Base-by-base conservation (phyloP, 352 stramenopile genomes). In the Peronospora tabacina region DNA sequence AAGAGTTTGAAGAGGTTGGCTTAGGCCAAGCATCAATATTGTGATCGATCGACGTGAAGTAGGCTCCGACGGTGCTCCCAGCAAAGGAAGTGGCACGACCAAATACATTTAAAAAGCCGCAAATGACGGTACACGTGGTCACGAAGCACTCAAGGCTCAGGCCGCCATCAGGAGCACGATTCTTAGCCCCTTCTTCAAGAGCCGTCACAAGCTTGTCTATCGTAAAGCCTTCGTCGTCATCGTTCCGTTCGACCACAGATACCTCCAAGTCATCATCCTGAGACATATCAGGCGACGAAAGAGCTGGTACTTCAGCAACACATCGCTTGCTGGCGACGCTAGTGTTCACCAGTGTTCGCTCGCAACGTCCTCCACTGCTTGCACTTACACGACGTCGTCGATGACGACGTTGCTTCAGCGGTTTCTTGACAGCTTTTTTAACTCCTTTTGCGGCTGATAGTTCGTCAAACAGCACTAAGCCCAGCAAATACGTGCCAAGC, bases 81-180 rank as follows among this genome's bases (percentile, higher is more conserved):
- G 81, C 81, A 47, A 92, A 92, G 15, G 81, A 81, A 15, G 81
- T 92, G 15, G 81, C 81, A 42, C 78, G 78, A 3, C 81, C 81
- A 54, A 92, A 92, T 12, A 85, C 75, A 19, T 72, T 56, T n/a
- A 89, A 60, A 47, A 92, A 86, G 22, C 60, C 66, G 33, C 78
- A 88, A 37, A 86, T 85, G 41, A 74, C 58, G 33, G 73, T 75
- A 47, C 75, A 88, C 13, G 63, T 65, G 7, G 41, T 19, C 41
- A 90, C 49, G 48, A 88, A 92, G 32, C 46, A 49, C 7, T 29
- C 57, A 16, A 87, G 66, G 24, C 70, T 58, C 43, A 91, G 44
- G 8, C 69, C 50, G 7, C 64, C 59, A 36, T 75, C 59, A 11
- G 48, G 53, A 0, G 70, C 51, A 12, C 72, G 72, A 7, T 44